phyloP scores from a whole-genome alignment of 345 rosid genomes.

The Brassica juncea region DNA sequence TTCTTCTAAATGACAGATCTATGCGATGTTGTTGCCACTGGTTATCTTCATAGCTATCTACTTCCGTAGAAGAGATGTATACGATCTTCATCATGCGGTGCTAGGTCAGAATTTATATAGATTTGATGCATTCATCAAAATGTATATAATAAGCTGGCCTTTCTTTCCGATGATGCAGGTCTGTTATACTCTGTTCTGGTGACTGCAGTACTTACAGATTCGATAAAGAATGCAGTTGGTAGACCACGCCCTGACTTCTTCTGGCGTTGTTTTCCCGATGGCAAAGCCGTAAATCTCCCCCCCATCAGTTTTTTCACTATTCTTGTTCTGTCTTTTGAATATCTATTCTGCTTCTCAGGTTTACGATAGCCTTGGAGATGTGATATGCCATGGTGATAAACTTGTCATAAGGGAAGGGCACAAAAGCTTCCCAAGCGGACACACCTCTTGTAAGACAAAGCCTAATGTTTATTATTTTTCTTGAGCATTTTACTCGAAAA shows the following conservation, averaged over 20 bases:
- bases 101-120: constrained; percentile 51
- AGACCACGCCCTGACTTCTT: constrained; percentile 94
- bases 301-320: constrained; percentile 1
- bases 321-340: constrained; percentile 17
- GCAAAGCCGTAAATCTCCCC: constrained; percentile 62
- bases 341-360: constrained; percentile 43
- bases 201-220: constrained; percentile 73
- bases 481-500: background rate
- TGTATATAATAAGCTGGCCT: background rate
- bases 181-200: constrained; percentile 67
- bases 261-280: constrained; percentile 98
- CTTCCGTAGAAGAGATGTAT: constrained; percentile 66
- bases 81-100: constrained; percentile 88
- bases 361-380: constrained; percentile 71
- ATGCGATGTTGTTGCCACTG: constrained; percentile 64
- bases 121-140: background rate
- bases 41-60: constrained; percentile 60
- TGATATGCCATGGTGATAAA: constrained; percentile 71
- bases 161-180: constrained; percentile 48
- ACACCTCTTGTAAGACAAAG: constrained; percentile 65
- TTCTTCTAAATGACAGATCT: constrained; percentile 47
- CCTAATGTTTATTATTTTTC: background rate
- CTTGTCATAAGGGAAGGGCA: constrained; percentile 76
- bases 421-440: constrained; percentile 94
- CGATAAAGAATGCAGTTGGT: constrained; percentile 83